phyloP scores from a whole-genome alignment of 164 flowering plant species.

The Buxus sempervirens region DNA sequence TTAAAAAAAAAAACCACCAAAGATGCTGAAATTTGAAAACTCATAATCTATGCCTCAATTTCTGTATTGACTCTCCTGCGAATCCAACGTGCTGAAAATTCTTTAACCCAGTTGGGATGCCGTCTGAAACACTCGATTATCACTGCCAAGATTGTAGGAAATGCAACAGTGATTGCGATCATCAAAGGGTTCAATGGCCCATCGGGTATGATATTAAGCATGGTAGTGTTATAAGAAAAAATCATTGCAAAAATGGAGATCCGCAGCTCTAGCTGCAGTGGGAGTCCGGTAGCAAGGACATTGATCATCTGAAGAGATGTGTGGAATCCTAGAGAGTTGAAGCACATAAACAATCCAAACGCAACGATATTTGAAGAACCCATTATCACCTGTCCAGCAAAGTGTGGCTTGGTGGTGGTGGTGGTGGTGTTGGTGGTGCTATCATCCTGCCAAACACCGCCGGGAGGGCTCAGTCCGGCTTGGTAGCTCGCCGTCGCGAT shows the following conservation, averaged over 20 bases:
- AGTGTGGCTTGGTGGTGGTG: not conserved
- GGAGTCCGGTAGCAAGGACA: not conserved
- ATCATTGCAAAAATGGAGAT: not conserved
- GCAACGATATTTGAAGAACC: not conserved
- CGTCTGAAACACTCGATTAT: not conserved
- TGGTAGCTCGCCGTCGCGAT: conserved; percentile 19
- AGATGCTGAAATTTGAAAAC: too few species aligned
- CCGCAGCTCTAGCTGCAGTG: not conserved
- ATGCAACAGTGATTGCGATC: too few species aligned
- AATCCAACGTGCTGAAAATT: too few species aligned
- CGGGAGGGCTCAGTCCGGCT: conserved; percentile 17
- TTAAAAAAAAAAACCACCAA: too few species aligned
- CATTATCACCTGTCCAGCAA: not conserved
- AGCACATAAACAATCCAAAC: not conserved
- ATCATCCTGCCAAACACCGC: conserved; percentile 1
- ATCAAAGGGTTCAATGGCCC: not conserved
- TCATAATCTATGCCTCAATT: too few species aligned
- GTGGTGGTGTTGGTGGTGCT: not conserved
- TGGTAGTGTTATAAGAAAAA: not conserved
- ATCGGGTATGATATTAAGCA: not conserved
- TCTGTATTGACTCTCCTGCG: too few species aligned
- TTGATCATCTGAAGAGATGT: not conserved
- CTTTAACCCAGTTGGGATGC: too few species aligned
- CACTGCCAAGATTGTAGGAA: not conserved
- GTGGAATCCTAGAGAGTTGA: not conserved